Evolutionary conservation across 257 asterid species (phyloP).

Genomic region (Orobanche coerulescens): DNA sequence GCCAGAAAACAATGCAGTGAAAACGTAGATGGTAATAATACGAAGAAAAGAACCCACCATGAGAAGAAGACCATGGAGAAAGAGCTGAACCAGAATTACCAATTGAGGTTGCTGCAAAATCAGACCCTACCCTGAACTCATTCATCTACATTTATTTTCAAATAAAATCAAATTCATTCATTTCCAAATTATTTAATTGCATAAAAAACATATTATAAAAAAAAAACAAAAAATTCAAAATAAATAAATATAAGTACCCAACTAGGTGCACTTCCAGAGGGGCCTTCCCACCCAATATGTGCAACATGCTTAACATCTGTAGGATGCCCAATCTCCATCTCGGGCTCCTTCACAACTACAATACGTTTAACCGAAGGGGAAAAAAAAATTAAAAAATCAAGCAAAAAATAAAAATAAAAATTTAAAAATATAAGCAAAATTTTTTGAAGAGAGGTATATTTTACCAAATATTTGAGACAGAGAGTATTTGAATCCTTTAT

Average conservation of each 20-base stretch:
- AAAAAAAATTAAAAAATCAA: background rate
- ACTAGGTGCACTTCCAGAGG: constrained; percentile 48
- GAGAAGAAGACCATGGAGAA: constrained; percentile 86
- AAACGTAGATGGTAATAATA: background rate
- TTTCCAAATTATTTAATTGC: background rate
- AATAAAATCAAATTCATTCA: background rate
- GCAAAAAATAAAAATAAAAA: background rate
- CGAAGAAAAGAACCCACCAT: constrained; percentile 46
- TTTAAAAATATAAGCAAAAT: background rate
- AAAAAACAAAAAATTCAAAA: background rate
- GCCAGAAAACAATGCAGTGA: too few relatives aligned
- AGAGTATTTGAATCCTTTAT: constrained; percentile 51
- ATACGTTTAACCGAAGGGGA: background rate
- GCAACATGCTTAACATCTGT: constrained; percentile 72
- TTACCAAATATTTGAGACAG: constrained; percentile 60
- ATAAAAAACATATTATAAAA: background rate
- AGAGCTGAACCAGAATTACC: constrained; percentile 50
- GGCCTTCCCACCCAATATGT: constrained; percentile 62
- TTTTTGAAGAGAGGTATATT: too few relatives aligned
- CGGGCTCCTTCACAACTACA: constrained; percentile 56
- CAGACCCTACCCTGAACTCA: constrained; percentile 39
- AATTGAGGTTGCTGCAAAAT: constrained; percentile 47
- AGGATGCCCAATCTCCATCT: constrained; percentile 58
- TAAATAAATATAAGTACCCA: constrained; percentile 35
- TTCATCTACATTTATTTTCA: constrained; percentile 29